Conservation (phyloP, 805 yeast genomes). For the Metschnikowia shivogae region DNA sequence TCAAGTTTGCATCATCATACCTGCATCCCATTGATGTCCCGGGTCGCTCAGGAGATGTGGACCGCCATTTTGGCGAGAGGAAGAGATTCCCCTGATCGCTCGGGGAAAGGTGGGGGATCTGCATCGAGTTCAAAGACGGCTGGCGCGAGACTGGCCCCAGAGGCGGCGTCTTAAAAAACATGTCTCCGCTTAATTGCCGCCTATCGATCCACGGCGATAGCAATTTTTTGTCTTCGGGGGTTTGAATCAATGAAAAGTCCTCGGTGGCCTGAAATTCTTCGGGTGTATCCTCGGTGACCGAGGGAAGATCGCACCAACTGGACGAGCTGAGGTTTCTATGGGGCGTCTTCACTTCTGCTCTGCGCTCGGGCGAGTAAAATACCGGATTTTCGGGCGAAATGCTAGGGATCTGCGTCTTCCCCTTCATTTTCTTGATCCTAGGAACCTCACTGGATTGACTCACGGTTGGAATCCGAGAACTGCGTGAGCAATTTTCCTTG, state of each 20-base stretch:
- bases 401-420: conserved; percentile 24
- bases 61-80: conserved; percentile 13
- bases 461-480: conserved; percentile 27
- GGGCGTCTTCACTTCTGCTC: conserved; percentile 4
- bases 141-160: conserved; percentile 6
- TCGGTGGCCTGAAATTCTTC: conserved; percentile 1
- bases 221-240: conserved; percentile 2
- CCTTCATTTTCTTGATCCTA: conserved; percentile 20
- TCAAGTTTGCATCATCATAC: conserved; percentile 28
- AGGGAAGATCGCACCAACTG: conserved; percentile 3
- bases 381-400: conserved; percentile 30
- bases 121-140: conserved; percentile 13
- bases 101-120: conserved; percentile 20
- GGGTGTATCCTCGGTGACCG: conserved; percentile 4
- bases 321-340: conserved; percentile 6
- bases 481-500: not conserved
- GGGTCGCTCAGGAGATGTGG: conserved; percentile 35
- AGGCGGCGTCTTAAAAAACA: not conserved
- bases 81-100: conserved; percentile 5
- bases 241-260: conserved; percentile 3
- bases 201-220: conserved; percentile 1
- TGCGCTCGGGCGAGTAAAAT: conserved; percentile 23
- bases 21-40: conserved; percentile 32
- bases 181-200: not conserved
- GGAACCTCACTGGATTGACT: conserved; percentile 22